These are phyloP conservation scores for Umbellularia californica DNA, from an alignment of 164 flowering plant species.

Conservation along the genomic window DNA sequence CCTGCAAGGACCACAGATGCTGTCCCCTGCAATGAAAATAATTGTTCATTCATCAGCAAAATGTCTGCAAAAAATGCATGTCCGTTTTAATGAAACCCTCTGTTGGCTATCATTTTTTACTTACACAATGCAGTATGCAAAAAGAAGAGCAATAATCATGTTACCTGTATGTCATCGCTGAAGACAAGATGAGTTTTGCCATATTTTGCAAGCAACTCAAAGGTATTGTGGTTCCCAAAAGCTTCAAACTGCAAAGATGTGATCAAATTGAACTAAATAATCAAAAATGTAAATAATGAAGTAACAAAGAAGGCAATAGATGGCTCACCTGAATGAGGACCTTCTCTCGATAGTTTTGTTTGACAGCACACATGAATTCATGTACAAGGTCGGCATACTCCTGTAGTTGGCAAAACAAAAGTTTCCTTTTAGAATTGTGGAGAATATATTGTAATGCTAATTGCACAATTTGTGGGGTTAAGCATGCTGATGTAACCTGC, in stretches of 20 bases:
- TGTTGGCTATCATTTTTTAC: too few species aligned
- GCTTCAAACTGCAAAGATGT: slow-evolving; percentile 68
- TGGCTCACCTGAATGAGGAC: slow-evolving; percentile 69
- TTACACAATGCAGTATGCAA: not conserved
- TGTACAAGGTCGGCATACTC: slow-evolving; percentile 69
- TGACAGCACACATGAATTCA: slow-evolving; percentile 85
- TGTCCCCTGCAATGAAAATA: slow-evolving; percentile 55
- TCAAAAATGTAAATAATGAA: too few species aligned
- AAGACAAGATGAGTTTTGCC: slow-evolving; percentile 70
- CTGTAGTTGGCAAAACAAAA: slow-evolving; percentile 24
- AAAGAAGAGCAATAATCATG: not conserved
- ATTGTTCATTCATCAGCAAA: too few species aligned
- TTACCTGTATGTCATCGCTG: slow-evolving; percentile 94
- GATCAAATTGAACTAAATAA: too few species aligned
- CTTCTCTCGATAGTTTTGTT: slow-evolving; percentile 87
- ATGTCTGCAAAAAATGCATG: too few species aligned
- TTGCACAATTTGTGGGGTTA: not conserved
- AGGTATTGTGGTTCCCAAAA: slow-evolving; percentile 90
- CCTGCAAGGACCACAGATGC: slow-evolving; percentile 93
- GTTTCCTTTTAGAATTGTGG: too few species aligned
- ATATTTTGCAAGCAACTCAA: slow-evolving; percentile 67
- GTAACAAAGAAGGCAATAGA: not conserved
- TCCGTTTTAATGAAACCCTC: too few species aligned
- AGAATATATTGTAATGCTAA: too few species aligned
- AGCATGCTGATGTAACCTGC: slow-evolving; percentile 33